Base-by-base conservation (phyloP, 2,329 filamentous ascomycete genomes). In the Diplodia intermedia region DNA sequence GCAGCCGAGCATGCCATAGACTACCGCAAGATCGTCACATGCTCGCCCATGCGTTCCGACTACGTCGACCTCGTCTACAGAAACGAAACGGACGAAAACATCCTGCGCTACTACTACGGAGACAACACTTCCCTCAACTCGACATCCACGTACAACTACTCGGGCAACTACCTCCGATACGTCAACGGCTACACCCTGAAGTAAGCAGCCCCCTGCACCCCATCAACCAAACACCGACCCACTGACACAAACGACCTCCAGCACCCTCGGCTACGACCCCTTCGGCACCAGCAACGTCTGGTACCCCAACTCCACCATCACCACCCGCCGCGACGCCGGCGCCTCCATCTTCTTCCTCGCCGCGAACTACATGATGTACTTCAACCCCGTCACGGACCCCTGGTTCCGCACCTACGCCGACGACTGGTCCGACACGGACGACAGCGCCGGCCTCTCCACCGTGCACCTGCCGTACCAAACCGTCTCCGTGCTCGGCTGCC, bases 261-360 rank as follows among this genome's bases (percentile, higher is more conserved):
- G 53, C 53, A 36, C 53, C 3, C 18, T 55, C 11, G 53, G 53
- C 15, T 55, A 36, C 31, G 53, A 55, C 53, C 53, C 53, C 7
- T 15, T 8, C 29, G n/a, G 31, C 29, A 14, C n/a, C 53, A 12
- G 1, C 53, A 36, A 38, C 18, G 7, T 36, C 6, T 55, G 53
- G 53, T 14, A 4, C 15, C 29, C 53, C 6, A 55, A 55, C 53
- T 5, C 7, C 1, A 12, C 31, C 29, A 55, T 55, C 53, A 36
- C n/a, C 18, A 7, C 33, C 18, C 53, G 53, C 53, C 11, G 6
- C 29, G 53, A 55, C 31, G 53, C 31, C 15, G 53, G 29, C 18
- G 53, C 53, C 31, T 55, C 53, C 14, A 55, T 55, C 29, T 55
- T 55, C 53, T 55, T 55, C 53, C 53, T 55, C 53, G 31, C 53